phyloP scores from a whole-genome alignment of 352 stramenopile genomes.

The Pythium vanterpoolii region DNA sequence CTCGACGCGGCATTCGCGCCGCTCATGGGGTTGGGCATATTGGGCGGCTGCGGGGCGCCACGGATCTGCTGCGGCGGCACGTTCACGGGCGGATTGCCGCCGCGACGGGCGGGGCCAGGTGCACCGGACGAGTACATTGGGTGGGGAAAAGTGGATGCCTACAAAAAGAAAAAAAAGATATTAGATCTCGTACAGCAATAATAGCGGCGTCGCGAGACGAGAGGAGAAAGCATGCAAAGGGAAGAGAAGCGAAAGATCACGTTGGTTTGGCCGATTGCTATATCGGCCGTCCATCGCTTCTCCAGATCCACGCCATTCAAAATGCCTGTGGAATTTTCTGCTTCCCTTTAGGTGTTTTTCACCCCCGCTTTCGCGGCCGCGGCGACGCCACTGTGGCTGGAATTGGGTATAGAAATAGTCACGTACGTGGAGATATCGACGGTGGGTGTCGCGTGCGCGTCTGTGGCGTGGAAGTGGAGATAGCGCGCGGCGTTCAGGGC shows the following conservation, averaged over 20 bases:
- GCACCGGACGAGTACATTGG: constrained; percentile 71
- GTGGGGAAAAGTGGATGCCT: not conserved
- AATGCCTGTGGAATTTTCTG: no score
- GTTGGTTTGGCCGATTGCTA: no score
- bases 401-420: not conserved
- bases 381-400: not conserved
- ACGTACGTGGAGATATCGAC: not conserved
- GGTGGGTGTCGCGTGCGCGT: not conserved
- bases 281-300: no score
- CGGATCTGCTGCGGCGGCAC: constrained; percentile 59
- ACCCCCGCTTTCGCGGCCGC: not conserved
- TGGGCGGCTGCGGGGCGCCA: constrained; percentile 40
- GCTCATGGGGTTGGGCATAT: constrained; percentile 38
- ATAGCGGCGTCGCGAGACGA: not conserved
- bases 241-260: not conserved
- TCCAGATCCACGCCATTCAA: no score
- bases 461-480: not conserved
- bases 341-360: no score
- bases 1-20: constrained; percentile 42
- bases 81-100: constrained; percentile 61
- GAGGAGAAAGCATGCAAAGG: not conserved
- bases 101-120: constrained; percentile 51
- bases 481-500: not conserved
- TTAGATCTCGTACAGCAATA: not conserved
- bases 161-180: not conserved